Evolutionary conservation across 208 protist genomes (phyloP).

Genomic region (Wallacemonas sp.): DNA sequence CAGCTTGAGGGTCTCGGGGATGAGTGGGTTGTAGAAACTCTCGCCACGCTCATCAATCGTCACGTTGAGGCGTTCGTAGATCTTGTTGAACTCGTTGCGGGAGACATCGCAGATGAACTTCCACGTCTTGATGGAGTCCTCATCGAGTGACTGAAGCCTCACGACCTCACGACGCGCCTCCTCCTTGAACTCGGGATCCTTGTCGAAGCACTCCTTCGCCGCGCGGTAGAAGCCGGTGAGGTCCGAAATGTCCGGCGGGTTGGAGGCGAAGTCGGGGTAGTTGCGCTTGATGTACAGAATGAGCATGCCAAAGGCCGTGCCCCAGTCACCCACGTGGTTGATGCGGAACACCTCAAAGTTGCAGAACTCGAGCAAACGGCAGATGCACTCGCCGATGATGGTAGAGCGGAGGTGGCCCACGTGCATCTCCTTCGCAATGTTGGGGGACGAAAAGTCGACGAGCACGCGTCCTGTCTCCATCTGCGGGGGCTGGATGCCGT

Average conservation of each 20-base stretch:
- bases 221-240: constrained; percentile 95
- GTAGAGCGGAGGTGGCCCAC: constrained; percentile 98
- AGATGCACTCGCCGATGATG: constrained; percentile 97
- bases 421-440: constrained; percentile 99
- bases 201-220: constrained; percentile 94
- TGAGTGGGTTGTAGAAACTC: constrained; percentile 96
- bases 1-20: constrained; percentile 79
- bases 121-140: constrained; percentile 84
- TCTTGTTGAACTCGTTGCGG: constrained; percentile 90
- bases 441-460: constrained; percentile 98
- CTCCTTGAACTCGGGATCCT: constrained; percentile 93
- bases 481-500: constrained; percentile 69
- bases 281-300: constrained; percentile 96
- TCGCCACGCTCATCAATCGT: constrained; percentile 93
- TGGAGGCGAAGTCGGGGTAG: constrained; percentile 87
- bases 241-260: constrained; percentile 91
- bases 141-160: constrained; percentile 84
- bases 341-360: constrained; percentile 93
- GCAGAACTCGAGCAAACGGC: constrained; percentile 93
- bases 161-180: constrained; percentile 90
- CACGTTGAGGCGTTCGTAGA: constrained; percentile 91
- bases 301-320: constrained; percentile 98
- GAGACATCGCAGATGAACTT: constrained; percentile 94
- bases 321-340: constrained; percentile 99
- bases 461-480: constrained; percentile 76